Evolutionary conservation across 1,284 basidiomycete genomes (phyloP).

Genomic region (Puccinia coronata): DNA sequence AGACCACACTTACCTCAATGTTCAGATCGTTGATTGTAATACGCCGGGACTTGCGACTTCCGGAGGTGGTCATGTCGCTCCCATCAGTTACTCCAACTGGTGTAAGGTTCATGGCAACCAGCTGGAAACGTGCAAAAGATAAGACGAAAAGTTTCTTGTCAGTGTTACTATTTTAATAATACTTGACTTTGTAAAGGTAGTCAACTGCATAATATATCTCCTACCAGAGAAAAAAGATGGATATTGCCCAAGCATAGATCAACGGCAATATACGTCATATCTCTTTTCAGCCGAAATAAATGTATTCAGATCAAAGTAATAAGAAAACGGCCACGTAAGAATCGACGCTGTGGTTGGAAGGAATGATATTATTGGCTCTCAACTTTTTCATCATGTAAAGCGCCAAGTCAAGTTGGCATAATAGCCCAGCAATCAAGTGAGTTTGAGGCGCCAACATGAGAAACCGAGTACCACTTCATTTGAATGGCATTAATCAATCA

Average conservation of each 20-base stretch:
- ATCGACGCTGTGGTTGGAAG: neutral
- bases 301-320: neutral
- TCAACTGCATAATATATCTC: neutral
- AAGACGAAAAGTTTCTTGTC: neutral
- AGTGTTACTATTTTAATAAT: no score
- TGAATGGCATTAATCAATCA: neutral
- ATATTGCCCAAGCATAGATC: constrained; percentile 32
- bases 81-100: constrained; percentile 23
- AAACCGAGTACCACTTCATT: constrained; percentile 10
- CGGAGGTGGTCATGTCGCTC: constrained; percentile 2
- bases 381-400: constrained; percentile 36
- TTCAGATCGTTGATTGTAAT: constrained; percentile 30
- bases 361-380: neutral
- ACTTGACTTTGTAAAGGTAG: no score
- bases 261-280: constrained; percentile 19
- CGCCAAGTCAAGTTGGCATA: constrained; percentile 27
- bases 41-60: constrained; percentile 38
- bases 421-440: constrained; percentile 10
- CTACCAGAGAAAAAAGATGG: constrained; percentile 26
- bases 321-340: neutral
- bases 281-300: constrained; percentile 12
- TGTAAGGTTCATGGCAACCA: constrained; percentile 33
- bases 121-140: neutral
- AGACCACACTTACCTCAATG: constrained; percentile 6
- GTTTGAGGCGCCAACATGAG: constrained; percentile 26